phyloP scores from a whole-genome alignment of 1,284 basidiomycete genomes.

The Sparassis latifolia region DNA sequence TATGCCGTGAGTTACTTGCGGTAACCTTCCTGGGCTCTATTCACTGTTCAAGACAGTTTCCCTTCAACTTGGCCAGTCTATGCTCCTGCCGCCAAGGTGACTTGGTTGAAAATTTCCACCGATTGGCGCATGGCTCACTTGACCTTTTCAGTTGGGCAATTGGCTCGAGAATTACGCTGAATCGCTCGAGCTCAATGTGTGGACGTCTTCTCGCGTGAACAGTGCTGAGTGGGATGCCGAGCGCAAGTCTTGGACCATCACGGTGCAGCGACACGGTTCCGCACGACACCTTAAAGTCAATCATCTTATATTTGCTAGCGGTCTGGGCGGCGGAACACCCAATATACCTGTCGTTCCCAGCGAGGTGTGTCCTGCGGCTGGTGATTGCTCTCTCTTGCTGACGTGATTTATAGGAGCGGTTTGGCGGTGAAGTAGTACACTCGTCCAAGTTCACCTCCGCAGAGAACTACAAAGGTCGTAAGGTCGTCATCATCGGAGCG shows the following conservation, averaged over 20 bases:
- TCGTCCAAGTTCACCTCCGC: slow-evolving; percentile 34
- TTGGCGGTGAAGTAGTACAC: slow-evolving; percentile 34
- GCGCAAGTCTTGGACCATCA: slow-evolving; percentile 28
- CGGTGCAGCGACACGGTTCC: slow-evolving; percentile 14
- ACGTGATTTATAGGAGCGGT: slow-evolving; percentile 28
- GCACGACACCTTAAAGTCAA: slow-evolving; percentile 17
- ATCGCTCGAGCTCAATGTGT: slow-evolving; percentile 51
- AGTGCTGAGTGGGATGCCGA: slow-evolving; percentile 21
- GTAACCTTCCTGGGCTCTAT: neutral
- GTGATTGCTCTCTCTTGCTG: neutral
- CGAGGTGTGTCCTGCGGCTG: slow-evolving; percentile 16
- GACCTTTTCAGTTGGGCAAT: neutral
- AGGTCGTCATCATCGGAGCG: slow-evolving; percentile 43
- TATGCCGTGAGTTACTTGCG: slow-evolving; percentile 20
- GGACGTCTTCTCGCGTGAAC: slow-evolving; percentile 34
- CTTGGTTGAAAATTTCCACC: neutral
- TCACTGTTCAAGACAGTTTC: slow-evolving; percentile 31
- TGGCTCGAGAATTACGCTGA: slow-evolving; percentile 47
- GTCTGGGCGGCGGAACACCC: slow-evolving; percentile 40
- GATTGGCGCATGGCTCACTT: neutral
- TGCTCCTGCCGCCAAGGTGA: slow-evolving; percentile 48
- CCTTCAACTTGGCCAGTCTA: slow-evolving; percentile 57
- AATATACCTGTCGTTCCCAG: slow-evolving; percentile 38
- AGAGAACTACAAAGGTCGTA: slow-evolving; percentile 36
- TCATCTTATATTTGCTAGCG: slow-evolving; percentile 32